A percentile compares a stretch with the other conserved stretches of the same genome.
Evolutionary conservation across 345 rosid species (phyloP).

Genomic region (Cardamine resedifolia): DNA sequence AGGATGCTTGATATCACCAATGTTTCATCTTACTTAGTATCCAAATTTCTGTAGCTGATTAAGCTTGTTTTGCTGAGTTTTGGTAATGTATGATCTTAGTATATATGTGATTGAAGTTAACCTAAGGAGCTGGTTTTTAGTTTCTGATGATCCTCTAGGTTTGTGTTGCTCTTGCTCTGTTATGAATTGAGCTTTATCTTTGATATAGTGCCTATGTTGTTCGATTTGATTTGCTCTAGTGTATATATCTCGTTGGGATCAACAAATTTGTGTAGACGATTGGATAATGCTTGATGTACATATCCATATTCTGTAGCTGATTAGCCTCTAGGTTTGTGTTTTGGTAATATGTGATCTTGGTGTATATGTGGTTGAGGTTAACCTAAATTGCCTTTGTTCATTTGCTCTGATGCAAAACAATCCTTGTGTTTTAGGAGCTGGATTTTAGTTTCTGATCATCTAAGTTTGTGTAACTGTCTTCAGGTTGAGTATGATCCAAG

Average conservation of each 20-base stretch:
- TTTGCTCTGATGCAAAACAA: neutral
- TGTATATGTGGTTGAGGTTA: neutral
- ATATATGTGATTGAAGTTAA: neutral
- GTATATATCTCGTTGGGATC: neutral
- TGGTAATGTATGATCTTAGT: neutral
- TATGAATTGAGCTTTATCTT: neutral
- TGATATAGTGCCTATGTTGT: neutral
- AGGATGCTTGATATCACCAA: neutral
- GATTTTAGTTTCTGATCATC: neutral
- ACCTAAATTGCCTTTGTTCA: neutral
- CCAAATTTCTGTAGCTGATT: neutral
- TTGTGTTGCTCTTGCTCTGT: slow-evolving; percentile 6
- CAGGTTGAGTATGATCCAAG: slow-evolving; percentile 92
- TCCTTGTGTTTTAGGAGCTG: neutral
- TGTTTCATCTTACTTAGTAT: neutral
- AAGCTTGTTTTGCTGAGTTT: slow-evolving; percentile 2
- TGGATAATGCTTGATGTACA: neutral
- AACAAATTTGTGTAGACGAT: neutral
- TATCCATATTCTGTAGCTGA: neutral
- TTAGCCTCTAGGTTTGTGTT: too few relatives aligned
- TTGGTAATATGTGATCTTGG: neutral
- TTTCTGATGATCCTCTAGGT: neutral
- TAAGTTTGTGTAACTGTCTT: slow-evolving; percentile 1
- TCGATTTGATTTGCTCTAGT: neutral
- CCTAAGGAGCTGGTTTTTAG: neutral